These are phyloP conservation scores for Scytalidium lignicola DNA, from an alignment of 2,329 filamentous ascomycete species.

Conservation along the genomic window DNA sequence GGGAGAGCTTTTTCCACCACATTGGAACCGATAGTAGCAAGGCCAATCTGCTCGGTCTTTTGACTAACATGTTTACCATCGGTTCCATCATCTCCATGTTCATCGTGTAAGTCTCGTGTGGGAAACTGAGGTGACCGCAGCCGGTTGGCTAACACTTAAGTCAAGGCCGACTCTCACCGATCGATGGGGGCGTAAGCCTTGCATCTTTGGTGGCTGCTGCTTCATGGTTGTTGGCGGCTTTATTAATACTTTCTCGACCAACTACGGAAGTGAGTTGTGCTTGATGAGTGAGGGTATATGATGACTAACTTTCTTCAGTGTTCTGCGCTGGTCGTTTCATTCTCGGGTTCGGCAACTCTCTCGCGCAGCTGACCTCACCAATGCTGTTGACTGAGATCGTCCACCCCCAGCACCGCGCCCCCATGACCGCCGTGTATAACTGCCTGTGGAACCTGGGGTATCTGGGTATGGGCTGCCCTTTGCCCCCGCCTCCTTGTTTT, in stretches of 20 bases:
- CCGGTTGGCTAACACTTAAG: not conserved
- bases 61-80: constrained; percentile 38
- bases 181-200: constrained; percentile 36
- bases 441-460: constrained; percentile 60
- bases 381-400: constrained; percentile 61
- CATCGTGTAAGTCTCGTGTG: constrained; percentile 19
- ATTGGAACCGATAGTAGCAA: constrained; percentile 22
- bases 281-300: not conserved
- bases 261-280: constrained; percentile 31
- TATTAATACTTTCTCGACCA: constrained; percentile 34
- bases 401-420: constrained; percentile 63
- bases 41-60: constrained; percentile 39
- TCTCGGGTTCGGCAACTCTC: constrained; percentile 62
- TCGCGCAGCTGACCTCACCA: constrained; percentile 59
- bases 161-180: constrained; percentile 35
- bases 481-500: constrained; percentile 2
- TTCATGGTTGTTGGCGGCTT: constrained; percentile 40
- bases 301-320: constrained; percentile 28
- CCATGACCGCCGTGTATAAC: constrained; percentile 62
- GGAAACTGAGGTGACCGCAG: not conserved
- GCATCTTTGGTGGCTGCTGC: constrained; percentile 35
- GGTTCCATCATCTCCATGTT: constrained; percentile 35
- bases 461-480: constrained; percentile 21
- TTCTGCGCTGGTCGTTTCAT: constrained; percentile 56
- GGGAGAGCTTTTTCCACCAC: constrained; percentile 44